Conservation (phyloP, 1,284 basidiomycete species). For the Polyporus tsugae region DNA sequence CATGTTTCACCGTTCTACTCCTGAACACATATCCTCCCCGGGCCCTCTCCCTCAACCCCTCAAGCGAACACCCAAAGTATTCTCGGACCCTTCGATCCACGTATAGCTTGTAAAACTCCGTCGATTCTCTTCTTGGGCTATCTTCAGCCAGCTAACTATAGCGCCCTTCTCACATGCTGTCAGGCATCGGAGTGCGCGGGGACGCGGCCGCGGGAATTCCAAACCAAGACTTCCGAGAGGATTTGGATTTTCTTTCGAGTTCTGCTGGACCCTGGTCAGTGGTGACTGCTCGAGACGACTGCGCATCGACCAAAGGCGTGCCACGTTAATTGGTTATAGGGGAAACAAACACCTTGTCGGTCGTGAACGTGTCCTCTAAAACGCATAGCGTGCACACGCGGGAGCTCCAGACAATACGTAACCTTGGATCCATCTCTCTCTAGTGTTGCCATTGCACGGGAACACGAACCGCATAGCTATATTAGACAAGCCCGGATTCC, state of each 20-base stretch:
- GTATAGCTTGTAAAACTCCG: not conserved
- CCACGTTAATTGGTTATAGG: not conserved
- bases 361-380: not conserved
- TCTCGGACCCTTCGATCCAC: not conserved
- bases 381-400: not conserved
- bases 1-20: not conserved
- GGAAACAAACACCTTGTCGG: not conserved
- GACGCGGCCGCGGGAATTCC: not conserved
- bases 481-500: too few relatives aligned
- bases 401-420: too few relatives aligned
- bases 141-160: conserved; percentile 5
- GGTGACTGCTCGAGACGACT: not conserved
- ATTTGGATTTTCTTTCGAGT: not conserved
- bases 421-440: too few relatives aligned
- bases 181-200: not conserved
- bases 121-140: not conserved
- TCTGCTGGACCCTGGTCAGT: too few relatives aligned
- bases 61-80: not conserved
- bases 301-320: not conserved
- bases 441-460: too few relatives aligned
- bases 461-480: too few relatives aligned
- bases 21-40: too few relatives aligned
- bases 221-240: not conserved
- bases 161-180: not conserved
- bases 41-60: not conserved